Evolutionary conservation across 2,329 filamentous ascomycete species (phyloP).

Genomic region (Pochonia chlamydosporia): DNA sequence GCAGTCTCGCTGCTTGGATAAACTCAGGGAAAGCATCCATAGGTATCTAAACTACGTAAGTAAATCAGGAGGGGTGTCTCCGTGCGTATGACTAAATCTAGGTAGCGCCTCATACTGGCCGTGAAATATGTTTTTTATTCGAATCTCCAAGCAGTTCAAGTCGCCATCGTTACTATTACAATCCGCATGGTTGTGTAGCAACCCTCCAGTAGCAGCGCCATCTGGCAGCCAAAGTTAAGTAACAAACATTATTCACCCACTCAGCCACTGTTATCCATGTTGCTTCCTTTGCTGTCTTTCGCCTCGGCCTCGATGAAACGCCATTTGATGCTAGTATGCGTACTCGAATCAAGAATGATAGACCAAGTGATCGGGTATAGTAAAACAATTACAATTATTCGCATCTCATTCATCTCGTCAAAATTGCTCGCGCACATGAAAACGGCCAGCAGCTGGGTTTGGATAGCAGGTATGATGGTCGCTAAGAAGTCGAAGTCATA

Average conservation of each 20-base stretch:
- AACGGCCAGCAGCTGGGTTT: not conserved
- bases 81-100: constrained; percentile 12
- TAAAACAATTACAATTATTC: constrained; percentile 9
- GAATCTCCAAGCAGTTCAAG: constrained; percentile 8
- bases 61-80: constrained; percentile 14
- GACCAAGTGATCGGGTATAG: constrained; percentile 8
- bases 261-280: not conserved
- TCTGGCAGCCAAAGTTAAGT: not conserved
- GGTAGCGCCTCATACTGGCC: constrained; percentile 6
- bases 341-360: constrained; percentile 9
- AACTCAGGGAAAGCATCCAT: constrained; percentile 9
- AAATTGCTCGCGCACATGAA: constrained; percentile 6
- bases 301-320: not conserved
- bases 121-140: constrained; percentile 11
- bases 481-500: not conserved
- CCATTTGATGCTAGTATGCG: constrained; percentile 6
- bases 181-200: not conserved
- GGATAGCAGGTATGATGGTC: not conserved
- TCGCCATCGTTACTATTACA: not conserved
- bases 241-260: constrained; percentile 1
- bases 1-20: not conserved
- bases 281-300: not conserved
- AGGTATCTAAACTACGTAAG: constrained; percentile 20
- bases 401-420: constrained; percentile 9
- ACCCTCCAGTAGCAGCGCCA: not conserved